Evolutionary conservation across 2,329 filamentous ascomycete species (phyloP), one percentile per base, ranked within the genome.

Genomic region (Penicillium verrucosum): DNA sequence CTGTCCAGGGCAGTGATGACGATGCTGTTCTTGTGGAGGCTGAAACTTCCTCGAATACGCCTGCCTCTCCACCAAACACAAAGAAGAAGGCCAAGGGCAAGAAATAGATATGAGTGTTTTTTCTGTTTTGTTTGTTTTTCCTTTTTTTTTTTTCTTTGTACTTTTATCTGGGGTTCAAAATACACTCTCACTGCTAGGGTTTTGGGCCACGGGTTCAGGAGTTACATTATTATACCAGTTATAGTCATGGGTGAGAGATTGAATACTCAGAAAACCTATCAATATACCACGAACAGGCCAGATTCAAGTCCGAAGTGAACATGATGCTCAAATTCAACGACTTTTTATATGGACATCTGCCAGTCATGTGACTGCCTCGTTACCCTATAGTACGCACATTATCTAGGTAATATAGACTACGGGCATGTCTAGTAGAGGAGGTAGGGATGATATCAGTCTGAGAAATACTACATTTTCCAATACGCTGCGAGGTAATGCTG

Each of bases 1-100:
- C 59, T 16, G 59, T 62, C 3, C 62, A 61, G 47, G 74, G 71
- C 40, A 88, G 86, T 70, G 85, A 88, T 69, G 89, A 91, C 58
- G 89, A 92, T 70, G 85, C 85, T 18, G 89, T 96, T 25, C 77
- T 95, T 61, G 90, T 96, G 47, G 89, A 94, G 67, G 76, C 76
- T n/a, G 80, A 78, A 51, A 77, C 79, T 3, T 34, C 32, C 21
- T 74, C 74, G 32, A 67, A 62, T 58, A 69, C 67, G 36, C 57
- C 63, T 43, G 62, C 60, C 38, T 60, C 62, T 41, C 43, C 64
- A 57, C 46, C 58, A 51, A 61, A 58, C 38, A 73, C 65, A 56
- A 74, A 73, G 63, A 73, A 76, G 74, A 78, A 74, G 77, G 72
- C 72, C 58, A 78, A 78, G 68, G 75, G 75, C 16, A 79, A 78